Evolutionary conservation across 495 filamentous ascomycete genomes (phyloP), one percentile per base, ranked within the genome.

Genomic region (Hypoxylon fragiforme): DNA sequence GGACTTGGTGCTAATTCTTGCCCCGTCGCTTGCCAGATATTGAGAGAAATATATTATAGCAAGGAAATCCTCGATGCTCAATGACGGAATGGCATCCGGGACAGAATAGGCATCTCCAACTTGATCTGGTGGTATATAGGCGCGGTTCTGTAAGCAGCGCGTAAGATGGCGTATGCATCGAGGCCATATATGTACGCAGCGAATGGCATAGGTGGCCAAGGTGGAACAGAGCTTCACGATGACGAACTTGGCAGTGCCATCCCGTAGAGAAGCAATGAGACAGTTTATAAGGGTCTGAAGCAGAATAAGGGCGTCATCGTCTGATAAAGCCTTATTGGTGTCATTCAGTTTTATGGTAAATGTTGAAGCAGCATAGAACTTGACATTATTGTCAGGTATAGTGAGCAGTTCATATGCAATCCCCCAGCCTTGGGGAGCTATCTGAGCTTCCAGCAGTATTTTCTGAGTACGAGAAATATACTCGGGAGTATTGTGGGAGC

Each of bases 331-430:
- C 19, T 28, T 28, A 32, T 1, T 3, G 34, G 18, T 16, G 24
- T 1, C 80, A 58, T 97, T 96, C 41, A 97, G 77, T 72, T 97
- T 97, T 39, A 97, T 85, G 12, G 86, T 94, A 62, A 96, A 90
- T 0, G 92, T 97, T 53, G 95, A 77, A 22, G 92, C 94, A n/a
- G 88, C 94, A 67, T 91, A 96, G 74, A 97, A 98, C 32, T 87
- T 84, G 62, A 91, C 83, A 42, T 91, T 83, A 21, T 85, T 79
- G 59, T 85, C 82, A 2, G 79, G 72, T 53, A 78, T 82, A 22
- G 72, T 64, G 14, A 96, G 72, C 9, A 97, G 77, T 13, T 78
- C 79, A 62, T 91, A 82, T 7, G 90, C 91, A 12, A 97, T 76
- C 47, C 87, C 79, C 92, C 92, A 97, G 43, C 91, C 94, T 62